Evolutionary conservation across 2,329 filamentous ascomycete genomes (phyloP).

Genomic region (Alternaria sp.): DNA sequence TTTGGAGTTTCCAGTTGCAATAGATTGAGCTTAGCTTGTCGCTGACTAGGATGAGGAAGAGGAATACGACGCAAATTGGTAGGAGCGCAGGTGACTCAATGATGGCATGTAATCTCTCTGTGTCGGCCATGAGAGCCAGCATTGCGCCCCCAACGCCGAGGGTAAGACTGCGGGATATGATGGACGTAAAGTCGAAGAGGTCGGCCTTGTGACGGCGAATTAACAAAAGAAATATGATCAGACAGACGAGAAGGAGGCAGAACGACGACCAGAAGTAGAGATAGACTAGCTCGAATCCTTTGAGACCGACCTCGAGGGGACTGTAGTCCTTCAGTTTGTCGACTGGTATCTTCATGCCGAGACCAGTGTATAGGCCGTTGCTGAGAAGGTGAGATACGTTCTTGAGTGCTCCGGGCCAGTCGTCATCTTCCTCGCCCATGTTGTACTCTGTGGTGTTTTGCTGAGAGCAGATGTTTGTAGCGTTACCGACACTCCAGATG

Average conservation of each 20-base stretch:
- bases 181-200: slow-evolving; percentile 48
- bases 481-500: slow-evolving; percentile 37
- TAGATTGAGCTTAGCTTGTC: slow-evolving; percentile 40
- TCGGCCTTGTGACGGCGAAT: slow-evolving; percentile 50
- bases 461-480: slow-evolving; percentile 39
- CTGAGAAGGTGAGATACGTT: slow-evolving; percentile 29
- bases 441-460: slow-evolving; percentile 24
- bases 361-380: slow-evolving; percentile 41
- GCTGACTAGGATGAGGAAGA: slow-evolving; percentile 40
- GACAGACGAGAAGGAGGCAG: slow-evolving; percentile 45
- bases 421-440: neutral
- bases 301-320: slow-evolving; percentile 33
- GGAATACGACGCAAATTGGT: slow-evolving; percentile 43
- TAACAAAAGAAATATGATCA: slow-evolving; percentile 48
- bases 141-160: slow-evolving; percentile 36
- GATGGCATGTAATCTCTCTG: slow-evolving; percentile 27
- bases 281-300: slow-evolving; percentile 42
- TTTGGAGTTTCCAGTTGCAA: slow-evolving; percentile 38
- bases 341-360: slow-evolving; percentile 43
- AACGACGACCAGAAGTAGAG: slow-evolving; percentile 49
- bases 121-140: slow-evolving; percentile 38
- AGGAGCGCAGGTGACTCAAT: slow-evolving; percentile 43
- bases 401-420: slow-evolving; percentile 29
- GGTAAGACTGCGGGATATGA: slow-evolving; percentile 38
- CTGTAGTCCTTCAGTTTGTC: slow-evolving; percentile 33